Evolutionary conservation across 2,329 filamentous ascomycete genomes (phyloP), one percentile per base, ranked within the genome.

Genomic region (Aspergillus neoniger): DNA sequence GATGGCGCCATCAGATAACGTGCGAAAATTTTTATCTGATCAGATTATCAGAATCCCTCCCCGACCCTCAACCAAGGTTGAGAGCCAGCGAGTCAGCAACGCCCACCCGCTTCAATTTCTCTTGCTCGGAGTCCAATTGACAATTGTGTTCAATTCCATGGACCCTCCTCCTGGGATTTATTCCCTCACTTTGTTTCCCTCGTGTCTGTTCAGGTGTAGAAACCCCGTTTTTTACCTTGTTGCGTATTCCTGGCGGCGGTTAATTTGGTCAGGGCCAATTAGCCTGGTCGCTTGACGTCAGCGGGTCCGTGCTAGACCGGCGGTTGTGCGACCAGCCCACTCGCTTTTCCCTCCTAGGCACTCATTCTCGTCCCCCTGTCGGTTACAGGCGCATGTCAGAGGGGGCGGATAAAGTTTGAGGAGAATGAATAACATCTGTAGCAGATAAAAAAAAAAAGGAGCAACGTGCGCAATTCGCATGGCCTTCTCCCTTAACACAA

Each of bases 1-100:
- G 55, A 63, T 67, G 65, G 65, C 58, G 60, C 66, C 66, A 68
- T 68, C 66, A 60, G 66, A 68, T 68, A 68, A 68, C 60, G 49
- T 51, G 63, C 49, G 60, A 63, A 65, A 66, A 60, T 59, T 67
- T 66, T 67, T 67, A 68, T 68, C 66, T 64, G 65, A 68, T 67
- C 60, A 65, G 66, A 67, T 67, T 65, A 67, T 64, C 64, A 41
- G 62, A 36, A 58, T 44, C 48, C 32, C 15, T 48, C 28, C 47
- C 38, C 23, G 30, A 28, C 39, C 23, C 39, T 59, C 19, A 19
- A 52, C 28, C 49, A 53, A 44, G 49, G 47, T 52, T 53, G 36
- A 21, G 47, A 6, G 21, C 17, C 23, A 41, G 25, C 14, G 19
- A 17, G 21, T 44, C 39, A 17, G 15, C 5, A 23, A 30, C 14